Conservation (phyloP, 164 flowering plant genomes). For the Magnolia kwangsiensis region DNA sequence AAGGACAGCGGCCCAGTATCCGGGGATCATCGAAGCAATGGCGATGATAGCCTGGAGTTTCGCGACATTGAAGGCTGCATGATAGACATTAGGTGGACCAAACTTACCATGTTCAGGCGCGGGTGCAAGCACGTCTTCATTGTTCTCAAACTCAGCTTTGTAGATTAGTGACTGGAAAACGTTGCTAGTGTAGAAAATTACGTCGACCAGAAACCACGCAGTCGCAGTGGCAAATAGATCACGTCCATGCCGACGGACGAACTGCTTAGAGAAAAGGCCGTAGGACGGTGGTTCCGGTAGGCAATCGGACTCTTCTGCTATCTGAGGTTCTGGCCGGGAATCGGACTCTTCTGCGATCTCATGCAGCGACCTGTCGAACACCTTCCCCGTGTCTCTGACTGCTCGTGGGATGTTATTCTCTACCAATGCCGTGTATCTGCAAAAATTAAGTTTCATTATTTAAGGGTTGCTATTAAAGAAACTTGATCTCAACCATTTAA, state of each 20-base stretch:
- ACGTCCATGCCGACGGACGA: conserved; percentile 49
- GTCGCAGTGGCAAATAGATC: conserved; percentile 47
- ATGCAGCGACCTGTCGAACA: conserved; percentile 11
- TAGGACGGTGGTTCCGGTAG: conserved; percentile 23
- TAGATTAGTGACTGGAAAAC: conserved; percentile 38
- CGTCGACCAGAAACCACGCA: conserved; percentile 54
- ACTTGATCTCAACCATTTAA: not conserved
- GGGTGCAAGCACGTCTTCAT: no score
- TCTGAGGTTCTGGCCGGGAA: not conserved
- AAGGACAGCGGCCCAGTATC: conserved; percentile 50
- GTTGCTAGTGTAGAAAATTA: conserved; percentile 57
- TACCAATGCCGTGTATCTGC: conserved; percentile 68
- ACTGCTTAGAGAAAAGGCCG: conserved; percentile 42
- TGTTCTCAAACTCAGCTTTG: not conserved
- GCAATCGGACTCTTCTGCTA: no score
- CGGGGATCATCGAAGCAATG: conserved; percentile 49
- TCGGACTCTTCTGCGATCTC: conserved; percentile 12
- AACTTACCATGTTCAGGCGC: not conserved
- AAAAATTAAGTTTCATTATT: not conserved
- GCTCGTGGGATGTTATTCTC: conserved; percentile 40
- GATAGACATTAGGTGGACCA: conserved; percentile 17
- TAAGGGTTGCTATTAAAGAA: no score
- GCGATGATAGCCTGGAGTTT: conserved; percentile 47
- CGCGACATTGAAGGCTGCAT: conserved; percentile 35
- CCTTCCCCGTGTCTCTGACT: conserved; percentile 19